Evolutionary conservation across 345 rosid genomes (phyloP), one percentile per base, ranked within the genome.

Genomic region (Linum usitatissimum): DNA sequence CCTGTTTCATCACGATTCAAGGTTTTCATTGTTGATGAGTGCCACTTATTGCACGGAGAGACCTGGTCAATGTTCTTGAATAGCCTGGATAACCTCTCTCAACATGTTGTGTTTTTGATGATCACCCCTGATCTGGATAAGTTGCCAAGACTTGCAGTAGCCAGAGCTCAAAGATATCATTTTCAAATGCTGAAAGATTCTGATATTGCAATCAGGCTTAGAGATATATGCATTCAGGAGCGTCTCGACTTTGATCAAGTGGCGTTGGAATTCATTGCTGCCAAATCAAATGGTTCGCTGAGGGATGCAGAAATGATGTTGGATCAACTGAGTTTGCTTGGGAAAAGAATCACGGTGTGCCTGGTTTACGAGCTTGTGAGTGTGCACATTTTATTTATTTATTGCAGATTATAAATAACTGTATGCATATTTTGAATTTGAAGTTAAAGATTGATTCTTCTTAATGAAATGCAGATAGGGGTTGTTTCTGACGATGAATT

Each of bases 291-390:
- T 76, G 99, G 99, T 77, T 93, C 99, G 17, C 86, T 90, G 59
- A 76, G 94, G 59, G 99, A 86, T 78, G 99, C 94, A 40, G 97
- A 90, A 76, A 93, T 81, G 75, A 85, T 93, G 96, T 91, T 87
- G 40, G 97, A 90, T 72, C 99, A 93, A 78, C 77, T 93, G 55
- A 87, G 97, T 75, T 80, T 89, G 66, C 88, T 92, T 40, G 96
- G 99, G 55, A 87, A 77, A 84, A 84, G 79, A 66, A 79, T 93
- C 31, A 90, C 97, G 6, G 67, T 82, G 66, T 71, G 93, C 70
- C 67, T 86, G 80, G 91, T 81, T 55, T 82, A 86, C 65, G 96
- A 89, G 76, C 94, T 93, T 18, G 99, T 93, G 60, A 85, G 96
- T 84, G 55, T 23, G 28, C 28, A 23, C 72, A 59, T 69, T 12